Base-by-base conservation (phyloP, 352 stramenopile species). In the Phytophthora sansomeana region DNA sequence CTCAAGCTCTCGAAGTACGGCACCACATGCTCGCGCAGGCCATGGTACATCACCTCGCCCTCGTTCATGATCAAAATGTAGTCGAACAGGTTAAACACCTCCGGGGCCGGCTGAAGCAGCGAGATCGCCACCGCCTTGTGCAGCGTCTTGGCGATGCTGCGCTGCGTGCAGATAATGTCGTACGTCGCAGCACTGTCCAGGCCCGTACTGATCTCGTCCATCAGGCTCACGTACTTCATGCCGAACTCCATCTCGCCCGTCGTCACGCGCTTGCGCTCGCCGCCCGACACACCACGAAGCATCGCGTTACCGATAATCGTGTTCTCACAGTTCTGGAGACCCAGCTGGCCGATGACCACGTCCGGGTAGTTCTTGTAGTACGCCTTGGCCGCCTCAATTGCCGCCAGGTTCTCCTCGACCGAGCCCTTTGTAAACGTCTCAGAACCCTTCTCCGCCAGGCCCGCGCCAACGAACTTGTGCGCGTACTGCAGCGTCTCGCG, bases 201-300 rank as follows among this genome's bases (percentile, higher is more conserved):
- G 26, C 78, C 78, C 8, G 77, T 85, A 39, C 65, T 80, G 67
- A 85, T 83, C 65, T 85, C 70, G 74, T 97, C 91, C 53, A 96
- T 77, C 77, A 52, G 57, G 19, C 67, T 80, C 52, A 78, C 80
- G 17, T 77, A 75, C 89, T 50, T 90, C 91, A 63, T 91, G 85
- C 54, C 92, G 48, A 93, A 85, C 44, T 95, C 70, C 83, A 98
- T 98, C 77, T 93, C 81, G 19, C 82, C 84, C 8, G 72, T 81
- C n/a, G 84, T 93, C 62, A 93, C 82, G 44, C 85, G 81, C 75
- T 88, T 89, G 19, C 81, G 70, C 55, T 70, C 62, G 17, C 85
- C 83, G 14, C 84, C 83, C 5, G 78, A 91, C 29, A 93, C 75
- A 24, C 84, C 83, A n/a, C 82, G 76, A 6, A 81, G 49, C 52